These are phyloP conservation scores for Linum trigynum DNA, from an alignment of 345 rosid species.

Conservation along the genomic window DNA sequence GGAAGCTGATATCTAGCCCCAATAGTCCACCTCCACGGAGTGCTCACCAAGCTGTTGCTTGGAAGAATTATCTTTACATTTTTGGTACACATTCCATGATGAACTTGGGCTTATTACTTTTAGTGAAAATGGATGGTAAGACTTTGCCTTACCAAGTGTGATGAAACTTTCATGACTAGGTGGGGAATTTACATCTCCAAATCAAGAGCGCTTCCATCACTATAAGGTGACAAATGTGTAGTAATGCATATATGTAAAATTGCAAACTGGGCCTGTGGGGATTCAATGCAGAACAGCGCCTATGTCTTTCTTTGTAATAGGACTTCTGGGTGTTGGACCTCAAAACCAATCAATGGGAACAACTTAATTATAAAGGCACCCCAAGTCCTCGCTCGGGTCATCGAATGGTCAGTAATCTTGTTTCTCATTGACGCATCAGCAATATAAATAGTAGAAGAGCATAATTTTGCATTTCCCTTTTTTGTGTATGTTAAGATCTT, in stretches of 20 bases:
- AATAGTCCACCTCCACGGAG: conserved; percentile 98
- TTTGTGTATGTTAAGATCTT: not conserved
- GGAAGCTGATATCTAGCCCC: conserved; percentile 85
- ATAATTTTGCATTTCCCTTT: not conserved
- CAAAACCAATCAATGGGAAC: conserved; percentile 96
- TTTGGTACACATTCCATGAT: conserved; percentile 43
- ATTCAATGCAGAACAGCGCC: not conserved
- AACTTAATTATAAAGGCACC: conserved; percentile 76
- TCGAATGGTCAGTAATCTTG: conserved; percentile 59
- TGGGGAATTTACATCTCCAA: conserved; percentile 95
- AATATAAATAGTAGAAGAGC: not conserved
- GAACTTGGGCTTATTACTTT: conserved; percentile 7
- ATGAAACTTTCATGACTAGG: conserved; percentile 32
- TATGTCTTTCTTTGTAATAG: conserved; percentile 20
- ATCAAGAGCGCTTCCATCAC: conserved; percentile 94
- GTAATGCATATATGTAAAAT: not conserved
- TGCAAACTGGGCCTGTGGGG: not conserved
- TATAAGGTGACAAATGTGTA: conserved; percentile 52
- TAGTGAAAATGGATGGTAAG: not conserved
- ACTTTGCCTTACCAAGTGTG: not conserved
- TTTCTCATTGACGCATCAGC: conserved; percentile 1
- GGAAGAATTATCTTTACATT: conserved; percentile 92
- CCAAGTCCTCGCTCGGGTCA: conserved; percentile 96
- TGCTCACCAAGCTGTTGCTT: conserved; percentile 92
- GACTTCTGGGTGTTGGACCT: conserved; percentile 92